Conservation (phyloP, 1,139 yeast genomes). For the Pichia sp. region DNA sequence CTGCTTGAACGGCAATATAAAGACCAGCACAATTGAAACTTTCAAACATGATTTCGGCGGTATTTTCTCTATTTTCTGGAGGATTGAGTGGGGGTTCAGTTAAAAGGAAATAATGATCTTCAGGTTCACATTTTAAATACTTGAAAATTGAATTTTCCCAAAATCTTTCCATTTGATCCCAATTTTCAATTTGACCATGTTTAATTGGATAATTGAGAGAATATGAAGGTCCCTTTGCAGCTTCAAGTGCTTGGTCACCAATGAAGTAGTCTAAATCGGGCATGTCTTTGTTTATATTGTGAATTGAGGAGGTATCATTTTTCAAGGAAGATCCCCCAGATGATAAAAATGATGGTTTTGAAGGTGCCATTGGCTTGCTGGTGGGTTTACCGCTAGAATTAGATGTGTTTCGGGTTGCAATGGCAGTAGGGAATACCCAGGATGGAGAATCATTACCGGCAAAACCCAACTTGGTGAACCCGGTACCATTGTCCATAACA, state of each 20-base stretch:
- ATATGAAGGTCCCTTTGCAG: slow-evolving; percentile 86
- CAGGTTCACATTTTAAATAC: slow-evolving; percentile 95
- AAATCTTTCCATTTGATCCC: slow-evolving; percentile 99
- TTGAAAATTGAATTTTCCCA: slow-evolving; percentile 98
- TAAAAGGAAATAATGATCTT: slow-evolving; percentile 88
- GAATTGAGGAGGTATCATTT: slow-evolving; percentile 14
- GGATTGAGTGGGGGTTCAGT: slow-evolving; percentile 99
- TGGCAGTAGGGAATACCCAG: slow-evolving; percentile 95
- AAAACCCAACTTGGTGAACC: slow-evolving; percentile 92
- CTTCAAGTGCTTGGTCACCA: slow-evolving; percentile 90
- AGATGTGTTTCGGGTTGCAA: slow-evolving; percentile 62
- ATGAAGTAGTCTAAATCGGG: slow-evolving; percentile 93
- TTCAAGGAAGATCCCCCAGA: slow-evolving; percentile 4
- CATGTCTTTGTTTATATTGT: slow-evolving; percentile 48
- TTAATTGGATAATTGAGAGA: slow-evolving; percentile 86
- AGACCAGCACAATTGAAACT: slow-evolving; percentile 97
- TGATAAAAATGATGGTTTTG: slow-evolving; percentile 24
- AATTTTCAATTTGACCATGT: slow-evolving; percentile 96
- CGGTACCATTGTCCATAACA: slow-evolving; percentile 95
- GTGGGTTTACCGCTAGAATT: slow-evolving; percentile 18
- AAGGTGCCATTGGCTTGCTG: slow-evolving; percentile 26
- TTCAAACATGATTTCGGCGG: slow-evolving; percentile 98
- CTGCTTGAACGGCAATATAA: slow-evolving; percentile 98
- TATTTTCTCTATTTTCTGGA: slow-evolving; percentile 96
- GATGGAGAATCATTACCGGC: slow-evolving; percentile 99